Evolutionary conservation across 164 flowering plant species (phyloP), one percentile per base, ranked within the genome.

Genomic region (Liquidambar formosana): DNA sequence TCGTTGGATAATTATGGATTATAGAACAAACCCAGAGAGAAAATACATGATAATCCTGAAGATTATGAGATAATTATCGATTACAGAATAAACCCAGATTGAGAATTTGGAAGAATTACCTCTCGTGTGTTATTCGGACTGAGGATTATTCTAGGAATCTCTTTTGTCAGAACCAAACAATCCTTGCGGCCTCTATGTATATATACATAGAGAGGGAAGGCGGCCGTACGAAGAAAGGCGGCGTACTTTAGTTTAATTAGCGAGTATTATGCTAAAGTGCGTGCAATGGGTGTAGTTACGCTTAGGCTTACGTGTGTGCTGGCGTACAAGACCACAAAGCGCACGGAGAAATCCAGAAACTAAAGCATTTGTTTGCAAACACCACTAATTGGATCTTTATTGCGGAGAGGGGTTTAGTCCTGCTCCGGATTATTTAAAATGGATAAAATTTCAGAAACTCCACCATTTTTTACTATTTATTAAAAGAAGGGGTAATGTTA

Each of bases 291-390:
- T 47, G 1, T 15, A 6, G 6, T 63, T 61, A 69, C 72, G 72
- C 33, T 61, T 10, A 60, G 28, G 72, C 72, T 63, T 61, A 69
- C 72, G 72, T 27, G 62, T 10, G 66, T 48, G 72, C 72, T 69
- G 72, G 60, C 72, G 72, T 62, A 54, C 25, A 23, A 4, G 43
- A 2, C 22, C 49, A 27, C 16, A 54, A 10, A 22, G 5, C 1
- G 8, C n/a, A 33, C 4, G 14, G 56, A 46, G 8, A 19, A n/a
- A n/a, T 58, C 64, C 41, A 68, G 64, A 58, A 57, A 52, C 15
- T 10, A n/a, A n/a, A n/a, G n/a, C n/a, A n/a, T n/a, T n/a, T 54
- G 57, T 54, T 54, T 54, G 57, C 25, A 21, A 54, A 54, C 57
- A 11, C 57, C 0, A 19, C 26, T 54, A 54, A 10, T 15, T 49